phyloP scores from a whole-genome alignment of 192 early-diverging fungal genomes.

The Dimargaris xerosporica region DNA sequence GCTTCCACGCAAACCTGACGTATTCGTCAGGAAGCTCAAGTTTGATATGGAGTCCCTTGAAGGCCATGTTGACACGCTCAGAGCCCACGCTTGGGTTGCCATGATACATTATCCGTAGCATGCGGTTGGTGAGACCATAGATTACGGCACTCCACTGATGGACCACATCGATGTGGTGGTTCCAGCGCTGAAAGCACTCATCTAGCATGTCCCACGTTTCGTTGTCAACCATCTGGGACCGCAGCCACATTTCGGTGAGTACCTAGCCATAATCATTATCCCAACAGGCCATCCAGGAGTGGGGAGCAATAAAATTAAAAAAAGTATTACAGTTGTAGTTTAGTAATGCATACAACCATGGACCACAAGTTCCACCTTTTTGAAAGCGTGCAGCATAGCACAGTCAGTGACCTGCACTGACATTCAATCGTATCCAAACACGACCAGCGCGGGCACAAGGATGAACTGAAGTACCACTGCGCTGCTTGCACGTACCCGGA shows the following conservation, averaged over 20 bases:
- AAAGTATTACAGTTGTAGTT: too few relatives aligned
- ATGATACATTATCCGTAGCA: conserved; percentile 50
- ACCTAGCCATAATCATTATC: conserved; percentile 17
- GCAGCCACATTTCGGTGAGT: conserved; percentile 63
- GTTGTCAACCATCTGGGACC: conserved; percentile 42
- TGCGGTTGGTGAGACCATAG: conserved; percentile 50
- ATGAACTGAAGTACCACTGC: too few relatives aligned
- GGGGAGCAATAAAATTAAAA: too few relatives aligned
- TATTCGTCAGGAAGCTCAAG: conserved; percentile 48
- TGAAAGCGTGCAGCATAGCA: too few relatives aligned
- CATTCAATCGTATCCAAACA: too few relatives aligned
- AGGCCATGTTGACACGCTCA: conserved; percentile 35
- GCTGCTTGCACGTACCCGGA: conserved; percentile 30
- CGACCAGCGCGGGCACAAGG: too few relatives aligned
- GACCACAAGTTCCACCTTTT: too few relatives aligned
- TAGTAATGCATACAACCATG: too few relatives aligned
- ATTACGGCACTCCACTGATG: conserved; percentile 60
- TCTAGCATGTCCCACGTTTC: conserved; percentile 73
- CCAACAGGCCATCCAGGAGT: too few relatives aligned
- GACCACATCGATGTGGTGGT: conserved; percentile 51
- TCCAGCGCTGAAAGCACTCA: conserved; percentile 50
- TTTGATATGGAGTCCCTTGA: conserved; percentile 34
- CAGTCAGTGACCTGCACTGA: too few relatives aligned
- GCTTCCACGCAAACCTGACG: conserved; percentile 58
- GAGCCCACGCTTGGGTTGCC: conserved; percentile 36